A percentile compares a stretch with the other conserved stretches of the same genome.
These are phyloP conservation scores for Arthrobotrys megalospora DNA, from an alignment of 2,329 filamentous ascomycete genomes.

Conservation along the genomic window DNA sequence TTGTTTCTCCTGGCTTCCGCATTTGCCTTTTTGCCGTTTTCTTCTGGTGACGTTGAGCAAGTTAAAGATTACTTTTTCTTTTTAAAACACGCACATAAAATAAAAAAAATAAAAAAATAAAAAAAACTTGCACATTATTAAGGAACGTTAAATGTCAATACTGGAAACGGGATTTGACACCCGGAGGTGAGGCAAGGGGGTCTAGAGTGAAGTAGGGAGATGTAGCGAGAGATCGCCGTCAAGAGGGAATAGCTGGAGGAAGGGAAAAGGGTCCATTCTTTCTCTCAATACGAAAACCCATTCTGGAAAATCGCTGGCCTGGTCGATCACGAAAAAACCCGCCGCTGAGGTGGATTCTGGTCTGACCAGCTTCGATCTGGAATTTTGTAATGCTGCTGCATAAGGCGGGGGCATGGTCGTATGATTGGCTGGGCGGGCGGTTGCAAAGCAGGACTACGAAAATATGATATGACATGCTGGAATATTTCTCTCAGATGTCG, in stretches of 20 bases:
- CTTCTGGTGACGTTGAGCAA: constrained; percentile 10
- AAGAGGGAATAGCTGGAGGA: constrained; percentile 18
- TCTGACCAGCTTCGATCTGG: constrained; percentile 27
- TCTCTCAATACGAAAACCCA: neutral
- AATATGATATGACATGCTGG: constrained; percentile 34
- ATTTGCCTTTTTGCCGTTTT: constrained; percentile 15
- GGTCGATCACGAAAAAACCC: constrained; percentile 19
- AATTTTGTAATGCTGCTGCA: constrained; percentile 39
- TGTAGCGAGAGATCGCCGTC: constrained; percentile 26
- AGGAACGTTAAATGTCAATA: constrained; percentile 56
- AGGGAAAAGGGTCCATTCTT: constrained; percentile 27
- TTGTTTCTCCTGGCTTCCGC: constrained; percentile 14
- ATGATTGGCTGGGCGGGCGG: constrained; percentile 42
- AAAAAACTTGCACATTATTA: constrained; percentile 29
- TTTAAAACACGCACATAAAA: constrained; percentile 1
- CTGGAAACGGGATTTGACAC: constrained; percentile 42
- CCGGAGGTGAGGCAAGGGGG: constrained; percentile 36
- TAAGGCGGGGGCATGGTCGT: constrained; percentile 25
- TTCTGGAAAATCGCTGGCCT: neutral
- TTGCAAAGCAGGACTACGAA: constrained; percentile 23
- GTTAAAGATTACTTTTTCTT: constrained; percentile 3
- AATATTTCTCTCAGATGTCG: constrained; percentile 37
- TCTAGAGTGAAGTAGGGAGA: constrained; percentile 35
- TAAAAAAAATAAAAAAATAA: constrained; percentile 14
- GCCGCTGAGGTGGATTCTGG: constrained; percentile 5